Conservation (phyloP, 371 early-diverging fungal genomes). For the Mortierella sp. region DNA sequence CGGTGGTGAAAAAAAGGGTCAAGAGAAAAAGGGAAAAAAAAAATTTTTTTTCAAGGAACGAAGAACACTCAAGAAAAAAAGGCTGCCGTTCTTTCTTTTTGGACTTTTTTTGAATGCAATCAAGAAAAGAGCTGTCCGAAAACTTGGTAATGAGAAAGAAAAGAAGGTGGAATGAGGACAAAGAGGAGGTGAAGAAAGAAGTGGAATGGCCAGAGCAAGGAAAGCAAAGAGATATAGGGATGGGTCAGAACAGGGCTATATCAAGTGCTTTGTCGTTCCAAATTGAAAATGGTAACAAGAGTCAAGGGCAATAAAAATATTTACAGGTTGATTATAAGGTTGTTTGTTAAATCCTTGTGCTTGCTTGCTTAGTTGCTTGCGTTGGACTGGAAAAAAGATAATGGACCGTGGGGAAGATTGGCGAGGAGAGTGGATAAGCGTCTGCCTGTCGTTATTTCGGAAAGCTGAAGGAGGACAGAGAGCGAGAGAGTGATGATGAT, state of each 20-base stretch:
- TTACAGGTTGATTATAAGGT: constrained; percentile 3
- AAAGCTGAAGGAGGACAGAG: neutral
- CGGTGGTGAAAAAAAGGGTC: neutral
- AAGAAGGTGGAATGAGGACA: neutral
- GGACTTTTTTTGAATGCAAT: neutral
- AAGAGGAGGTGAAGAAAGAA: too few relatives aligned
- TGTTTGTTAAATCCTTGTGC: neutral
- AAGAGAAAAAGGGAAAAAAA: neutral
- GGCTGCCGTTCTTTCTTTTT: neutral
- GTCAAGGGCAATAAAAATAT: neutral
- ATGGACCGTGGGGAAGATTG: constrained; percentile 17
- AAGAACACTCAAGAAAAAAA: neutral
- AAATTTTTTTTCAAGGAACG: constrained; percentile 13
- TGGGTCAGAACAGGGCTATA: constrained; percentile 1
- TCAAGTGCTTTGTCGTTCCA: neutral
- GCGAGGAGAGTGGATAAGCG: constrained; percentile 2
- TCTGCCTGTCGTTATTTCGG: neutral
- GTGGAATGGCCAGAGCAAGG: neutral
- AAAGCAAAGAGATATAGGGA: neutral
- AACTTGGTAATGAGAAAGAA: neutral
- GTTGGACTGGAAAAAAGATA: neutral
- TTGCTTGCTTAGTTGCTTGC: neutral
- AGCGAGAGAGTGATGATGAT: neutral
- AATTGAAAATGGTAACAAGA: neutral
- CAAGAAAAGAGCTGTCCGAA: neutral